Conservation (phyloP, 352 stramenopile species). For the Achlya hypogyna region DNA sequence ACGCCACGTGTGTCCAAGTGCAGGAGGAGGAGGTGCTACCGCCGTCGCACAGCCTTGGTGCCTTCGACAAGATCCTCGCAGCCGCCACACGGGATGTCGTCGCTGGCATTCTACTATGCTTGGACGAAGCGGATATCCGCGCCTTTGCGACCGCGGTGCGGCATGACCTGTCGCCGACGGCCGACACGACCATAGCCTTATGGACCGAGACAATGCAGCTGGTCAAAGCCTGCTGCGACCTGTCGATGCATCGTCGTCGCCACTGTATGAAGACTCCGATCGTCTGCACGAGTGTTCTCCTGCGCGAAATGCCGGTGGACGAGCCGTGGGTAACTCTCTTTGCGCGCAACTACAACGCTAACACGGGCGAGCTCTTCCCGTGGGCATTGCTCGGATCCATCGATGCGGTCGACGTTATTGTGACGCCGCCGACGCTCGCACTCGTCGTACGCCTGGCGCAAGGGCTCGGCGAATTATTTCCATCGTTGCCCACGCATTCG, state of each 20-base stretch:
- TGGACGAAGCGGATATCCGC: conserved; percentile 33
- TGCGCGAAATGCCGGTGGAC: too few species aligned
- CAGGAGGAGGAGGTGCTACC: neutral
- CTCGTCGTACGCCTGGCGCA: neutral
- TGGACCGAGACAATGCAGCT: conserved; percentile 29
- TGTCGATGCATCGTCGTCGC: neutral
- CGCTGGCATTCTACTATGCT: conserved; percentile 39
- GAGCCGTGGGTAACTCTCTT: neutral
- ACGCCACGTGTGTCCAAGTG: neutral
- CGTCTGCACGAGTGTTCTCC: too few species aligned
- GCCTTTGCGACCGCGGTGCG: conserved; percentile 24
- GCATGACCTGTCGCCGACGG: neutral
- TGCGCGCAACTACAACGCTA: neutral
- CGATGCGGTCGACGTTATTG: neutral
- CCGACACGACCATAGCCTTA: neutral
- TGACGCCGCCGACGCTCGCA: neutral
- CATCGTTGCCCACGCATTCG: too few species aligned
- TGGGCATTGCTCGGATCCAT: neutral
- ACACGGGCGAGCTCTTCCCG: neutral
- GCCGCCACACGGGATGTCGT: conserved; percentile 30
- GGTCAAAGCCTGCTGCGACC: neutral
- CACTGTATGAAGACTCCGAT: too few species aligned
- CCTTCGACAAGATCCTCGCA: conserved; percentile 26
- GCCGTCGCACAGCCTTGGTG: conserved; percentile 25
- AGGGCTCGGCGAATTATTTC: too few species aligned